Evolutionary conservation across 192 early-diverging fungal genomes (phyloP), one percentile per base, ranked within the genome.

Genomic region (Haplosporangium gracile): DNA sequence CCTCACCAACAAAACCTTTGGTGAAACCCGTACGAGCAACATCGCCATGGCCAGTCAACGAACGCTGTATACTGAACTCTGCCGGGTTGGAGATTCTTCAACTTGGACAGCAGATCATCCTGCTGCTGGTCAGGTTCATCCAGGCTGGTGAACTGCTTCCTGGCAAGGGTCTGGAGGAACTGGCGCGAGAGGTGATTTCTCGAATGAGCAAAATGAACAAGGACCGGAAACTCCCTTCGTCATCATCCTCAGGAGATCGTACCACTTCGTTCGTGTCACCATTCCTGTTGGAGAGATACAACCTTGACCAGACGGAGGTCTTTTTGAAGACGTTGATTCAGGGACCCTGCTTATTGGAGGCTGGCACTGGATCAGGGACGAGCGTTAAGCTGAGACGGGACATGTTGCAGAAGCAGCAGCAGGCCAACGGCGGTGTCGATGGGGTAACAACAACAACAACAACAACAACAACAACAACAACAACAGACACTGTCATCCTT

Each of bases 321-420:
- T 81, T 86, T 70, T 73, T 86, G 65, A 86, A 86, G 53, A 38
- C 63, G 10, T 45, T 86, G 36, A 74, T 86, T 29, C 75, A 86
- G 15, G 84, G 84, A 29, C 79, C 84, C 18, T 74, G 71, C 36
- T 29, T 86, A 16, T 49, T 86, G 40, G 79, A 81, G 2, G 45
- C 84, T 26, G 84, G 84, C 4, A 86, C 84, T 8, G 84, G 84
- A 20, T 65, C 84, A 29, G 78, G 83, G 4, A 69, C 83, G 43
- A 70, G 75, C 26, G 73, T 80, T 18, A 76, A 76, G 68, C 6
- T 77, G 45, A 29, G 65, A 65, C 60, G 60, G 60, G 60, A 65
- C 32, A 29, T 29, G 42, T n/a, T 13, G 24, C 26, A 32, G 11
- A 13, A 42, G 5, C 43, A 39, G 11, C 45, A 60, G 36, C 38